These are phyloP conservation scores for Thamnidium elegans DNA, from an alignment of 192 early-diverging fungal species.

Conservation along the genomic window DNA sequence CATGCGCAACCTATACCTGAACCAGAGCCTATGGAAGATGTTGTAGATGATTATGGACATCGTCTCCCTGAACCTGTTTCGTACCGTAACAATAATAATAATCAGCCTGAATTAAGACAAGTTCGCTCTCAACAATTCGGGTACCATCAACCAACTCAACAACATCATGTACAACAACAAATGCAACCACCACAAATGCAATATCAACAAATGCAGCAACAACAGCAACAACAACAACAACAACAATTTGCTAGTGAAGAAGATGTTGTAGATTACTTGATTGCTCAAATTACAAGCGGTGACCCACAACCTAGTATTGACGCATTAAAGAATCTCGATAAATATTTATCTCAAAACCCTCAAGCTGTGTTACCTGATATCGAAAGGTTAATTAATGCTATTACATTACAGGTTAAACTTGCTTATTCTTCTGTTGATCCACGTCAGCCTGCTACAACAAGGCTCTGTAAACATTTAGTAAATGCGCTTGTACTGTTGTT, in stretches of 20 bases:
- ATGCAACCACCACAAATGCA: slow-evolving; percentile 13
- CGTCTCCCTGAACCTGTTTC: not conserved
- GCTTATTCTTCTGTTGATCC: slow-evolving; percentile 63
- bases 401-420: slow-evolving; percentile 72
- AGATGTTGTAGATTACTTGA: slow-evolving; percentile 61
- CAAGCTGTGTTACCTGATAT: slow-evolving; percentile 57
- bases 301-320: slow-evolving; percentile 67
- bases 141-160: slow-evolving; percentile 22
- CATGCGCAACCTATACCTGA: slow-evolving; percentile 21
- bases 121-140: slow-evolving; percentile 4
- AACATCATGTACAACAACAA: slow-evolving; percentile 28
- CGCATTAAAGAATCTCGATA: slow-evolving; percentile 73
- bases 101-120: slow-evolving; percentile 7
- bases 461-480: slow-evolving; percentile 80
- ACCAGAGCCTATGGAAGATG: slow-evolving; percentile 40
- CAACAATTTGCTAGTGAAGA: slow-evolving; percentile 36
- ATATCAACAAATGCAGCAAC: slow-evolving; percentile 22
- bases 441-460: slow-evolving; percentile 43
- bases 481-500: slow-evolving; percentile 80
- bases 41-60: slow-evolving; percentile 23
- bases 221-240: slow-evolving; percentile 23
- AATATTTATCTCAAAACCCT: slow-evolving; percentile 49
- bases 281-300: slow-evolving; percentile 64
- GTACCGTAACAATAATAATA: not conserved
- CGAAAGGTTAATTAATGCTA: slow-evolving; percentile 65